phyloP scores from a whole-genome alignment of 495 filamentous ascomycete species.

The Podospora australis region DNA sequence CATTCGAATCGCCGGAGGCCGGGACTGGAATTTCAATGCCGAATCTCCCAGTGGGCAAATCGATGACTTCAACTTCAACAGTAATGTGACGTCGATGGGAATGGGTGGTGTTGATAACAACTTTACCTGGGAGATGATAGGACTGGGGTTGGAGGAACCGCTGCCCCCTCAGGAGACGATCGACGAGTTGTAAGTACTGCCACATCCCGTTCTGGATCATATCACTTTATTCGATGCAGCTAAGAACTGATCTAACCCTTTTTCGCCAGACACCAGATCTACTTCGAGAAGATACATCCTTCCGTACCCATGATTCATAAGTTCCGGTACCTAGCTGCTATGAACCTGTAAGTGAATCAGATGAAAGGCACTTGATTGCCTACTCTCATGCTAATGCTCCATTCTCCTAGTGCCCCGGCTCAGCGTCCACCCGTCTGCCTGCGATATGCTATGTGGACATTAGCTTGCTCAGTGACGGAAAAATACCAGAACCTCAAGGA shows the following conservation, averaged over 20 bases:
- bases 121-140: slow-evolving; percentile 87
- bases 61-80: slow-evolving; percentile 46
- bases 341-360: slow-evolving; percentile 56
- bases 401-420: slow-evolving; percentile 52
- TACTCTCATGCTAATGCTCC: slow-evolving; percentile 12
- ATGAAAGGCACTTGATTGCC: background rate
- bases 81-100: slow-evolving; percentile 35
- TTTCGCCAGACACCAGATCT: slow-evolving; percentile 63
- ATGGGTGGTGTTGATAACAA: slow-evolving; percentile 42
- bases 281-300: slow-evolving; percentile 84
- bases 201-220: too few species aligned
- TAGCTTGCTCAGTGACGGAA: slow-evolving; percentile 75
- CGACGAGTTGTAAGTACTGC: slow-evolving; percentile 69
- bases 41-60: slow-evolving; percentile 44
- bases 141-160: slow-evolving; percentile 86
- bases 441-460: slow-evolving; percentile 90
- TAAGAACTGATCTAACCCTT: background rate
- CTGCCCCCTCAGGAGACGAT: slow-evolving; percentile 81
- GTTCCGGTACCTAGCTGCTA: slow-evolving; percentile 72
- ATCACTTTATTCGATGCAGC: background rate
- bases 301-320: slow-evolving; percentile 84
- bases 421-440: slow-evolving; percentile 83
- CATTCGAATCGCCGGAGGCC: slow-evolving; percentile 36
- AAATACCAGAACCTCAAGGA: slow-evolving; percentile 71
- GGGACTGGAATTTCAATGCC: slow-evolving; percentile 46